phyloP scores from a whole-genome alignment of 192 early-diverging fungal genomes.

The Paraglomus brasilianum region DNA sequence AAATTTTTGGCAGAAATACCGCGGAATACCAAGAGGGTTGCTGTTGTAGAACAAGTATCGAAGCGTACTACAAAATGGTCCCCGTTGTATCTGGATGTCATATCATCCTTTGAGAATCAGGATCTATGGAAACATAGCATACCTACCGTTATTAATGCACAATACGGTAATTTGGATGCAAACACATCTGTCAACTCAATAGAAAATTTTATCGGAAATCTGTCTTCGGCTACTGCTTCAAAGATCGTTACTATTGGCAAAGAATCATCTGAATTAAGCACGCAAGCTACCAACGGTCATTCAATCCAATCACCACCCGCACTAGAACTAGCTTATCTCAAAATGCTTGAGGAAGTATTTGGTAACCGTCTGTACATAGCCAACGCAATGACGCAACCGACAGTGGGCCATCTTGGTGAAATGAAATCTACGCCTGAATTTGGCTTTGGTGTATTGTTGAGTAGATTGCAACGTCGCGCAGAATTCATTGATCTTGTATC shows the following conservation, averaged over 20 bases:
- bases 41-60: conserved; percentile 62
- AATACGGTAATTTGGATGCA: conserved; percentile 44
- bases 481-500: conserved; percentile 64
- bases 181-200: conserved; percentile 30
- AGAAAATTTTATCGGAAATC: conserved; percentile 1
- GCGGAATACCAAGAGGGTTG: conserved; percentile 55
- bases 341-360: conserved; percentile 79
- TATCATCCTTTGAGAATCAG: conserved; percentile 61
- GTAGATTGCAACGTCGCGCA: conserved; percentile 64
- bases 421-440: conserved; percentile 74
- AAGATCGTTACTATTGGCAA: conserved; percentile 37
- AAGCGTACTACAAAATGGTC: conserved; percentile 69
- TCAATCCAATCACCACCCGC: conserved; percentile 39
- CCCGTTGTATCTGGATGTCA: conserved; percentile 83
- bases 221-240: conserved; percentile 32
- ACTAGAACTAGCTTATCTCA: conserved; percentile 76
- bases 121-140: conserved; percentile 46
- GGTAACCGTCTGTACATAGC: conserved; percentile 71
- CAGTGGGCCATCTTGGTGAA: conserved; percentile 53
- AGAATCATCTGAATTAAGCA: neutral
- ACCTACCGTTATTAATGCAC: conserved; percentile 46
- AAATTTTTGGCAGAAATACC: conserved; percentile 62
- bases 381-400: conserved; percentile 69
- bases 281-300: neutral
- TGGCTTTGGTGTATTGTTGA: conserved; percentile 78